These are phyloP conservation scores for Fusarium pseudocircinatum DNA, from an alignment of 2,329 filamentous ascomycete species.

Conservation along the genomic window DNA sequence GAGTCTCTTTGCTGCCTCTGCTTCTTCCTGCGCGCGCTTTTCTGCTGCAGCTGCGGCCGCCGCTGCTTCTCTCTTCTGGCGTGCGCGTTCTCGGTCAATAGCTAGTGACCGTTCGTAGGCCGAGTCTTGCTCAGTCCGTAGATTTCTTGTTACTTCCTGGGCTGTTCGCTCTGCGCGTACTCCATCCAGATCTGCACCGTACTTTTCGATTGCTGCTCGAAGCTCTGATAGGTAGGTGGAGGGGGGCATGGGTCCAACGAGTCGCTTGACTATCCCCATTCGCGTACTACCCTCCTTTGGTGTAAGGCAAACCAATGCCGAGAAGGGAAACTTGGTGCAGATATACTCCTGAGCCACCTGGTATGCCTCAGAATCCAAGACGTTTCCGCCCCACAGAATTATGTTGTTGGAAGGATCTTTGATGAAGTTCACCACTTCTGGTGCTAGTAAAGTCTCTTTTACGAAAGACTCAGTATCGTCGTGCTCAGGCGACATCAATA, in stretches of 20 bases:
- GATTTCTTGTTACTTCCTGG: constrained; percentile 80
- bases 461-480: constrained; percentile 89
- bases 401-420: constrained; percentile 81
- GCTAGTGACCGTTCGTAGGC: constrained; percentile 94
- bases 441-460: constrained; percentile 80
- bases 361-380: constrained; percentile 93
- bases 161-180: constrained; percentile 81
- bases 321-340: constrained; percentile 93
- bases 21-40: constrained; percentile 67
- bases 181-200: constrained; percentile 77
- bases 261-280: constrained; percentile 88
- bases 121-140: constrained; percentile 89
- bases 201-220: constrained; percentile 75
- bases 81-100: constrained; percentile 84
- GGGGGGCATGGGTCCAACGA: constrained; percentile 76
- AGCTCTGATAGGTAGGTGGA: constrained; percentile 80
- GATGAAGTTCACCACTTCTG: constrained; percentile 78
- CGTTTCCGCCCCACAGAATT: constrained; percentile 91
- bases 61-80: constrained; percentile 80
- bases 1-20: constrained; percentile 66
- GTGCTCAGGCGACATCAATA: constrained; percentile 91
- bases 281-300: constrained; percentile 83
- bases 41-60: constrained; percentile 74
- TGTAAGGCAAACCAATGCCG: constrained; percentile 85
- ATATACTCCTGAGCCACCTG: constrained; percentile 88